phyloP scores from a whole-genome alignment of 192 early-diverging fungal genomes.

The Dissophora ornata region DNA sequence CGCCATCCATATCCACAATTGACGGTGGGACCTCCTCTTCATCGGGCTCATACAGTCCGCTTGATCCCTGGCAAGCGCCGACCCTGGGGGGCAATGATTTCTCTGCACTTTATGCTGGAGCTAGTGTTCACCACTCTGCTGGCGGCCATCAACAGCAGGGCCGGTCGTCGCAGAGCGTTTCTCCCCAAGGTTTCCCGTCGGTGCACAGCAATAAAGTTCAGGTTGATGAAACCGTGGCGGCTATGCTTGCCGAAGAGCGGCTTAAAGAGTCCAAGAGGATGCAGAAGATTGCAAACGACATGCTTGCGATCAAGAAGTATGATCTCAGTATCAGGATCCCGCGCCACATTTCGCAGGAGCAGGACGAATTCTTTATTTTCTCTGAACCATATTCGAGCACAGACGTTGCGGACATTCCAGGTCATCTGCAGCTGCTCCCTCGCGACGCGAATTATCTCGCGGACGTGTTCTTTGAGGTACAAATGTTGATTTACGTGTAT shows the following conservation, averaged over 20 bases:
- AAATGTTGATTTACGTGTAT: not conserved
- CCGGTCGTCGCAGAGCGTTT: not conserved
- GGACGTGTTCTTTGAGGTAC: slow-evolving; percentile 36
- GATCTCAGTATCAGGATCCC: slow-evolving; percentile 17
- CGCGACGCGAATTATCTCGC: slow-evolving; percentile 26
- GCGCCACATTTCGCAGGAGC: slow-evolving; percentile 29
- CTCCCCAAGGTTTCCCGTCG: no score
- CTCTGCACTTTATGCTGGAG: not conserved
- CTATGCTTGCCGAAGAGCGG: not conserved
- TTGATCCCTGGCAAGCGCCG: not conserved
- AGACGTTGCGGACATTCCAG: not conserved
- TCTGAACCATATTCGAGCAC: not conserved
- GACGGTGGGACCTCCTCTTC: no score
- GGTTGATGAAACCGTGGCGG: no score
- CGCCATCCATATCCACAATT: not conserved
- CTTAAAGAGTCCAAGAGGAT: slow-evolving; percentile 5
- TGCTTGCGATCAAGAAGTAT: slow-evolving; percentile 19
- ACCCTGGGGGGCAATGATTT: not conserved
- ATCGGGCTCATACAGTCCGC: not conserved
- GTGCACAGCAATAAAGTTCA: no score
- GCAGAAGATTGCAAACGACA: slow-evolving; percentile 27
- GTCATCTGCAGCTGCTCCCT: slow-evolving; percentile 16
- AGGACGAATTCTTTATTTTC: slow-evolving; percentile 27
- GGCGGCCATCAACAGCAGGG: slow-evolving; percentile 3
- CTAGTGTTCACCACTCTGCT: no score